Conservation (phyloP, 108 stramenopile genomes). For the Nitzschia sp. region DNA sequence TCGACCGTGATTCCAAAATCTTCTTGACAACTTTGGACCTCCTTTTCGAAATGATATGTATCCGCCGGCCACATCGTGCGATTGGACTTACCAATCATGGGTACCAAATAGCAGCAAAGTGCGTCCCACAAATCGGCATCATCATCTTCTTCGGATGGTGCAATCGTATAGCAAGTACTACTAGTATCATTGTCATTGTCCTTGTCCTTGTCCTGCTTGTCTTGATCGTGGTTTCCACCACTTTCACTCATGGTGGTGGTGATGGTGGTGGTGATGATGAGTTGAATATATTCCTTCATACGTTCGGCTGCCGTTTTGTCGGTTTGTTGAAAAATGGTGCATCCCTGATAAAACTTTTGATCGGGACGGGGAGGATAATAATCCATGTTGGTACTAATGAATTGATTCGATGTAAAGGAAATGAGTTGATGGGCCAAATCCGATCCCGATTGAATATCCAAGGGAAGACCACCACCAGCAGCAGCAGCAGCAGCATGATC, state of each 20-base stretch:
- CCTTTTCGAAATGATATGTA: conserved; percentile 35
- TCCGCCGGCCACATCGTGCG: conserved; percentile 21
- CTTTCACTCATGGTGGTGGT: no score
- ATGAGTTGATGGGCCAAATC: conserved; percentile 46
- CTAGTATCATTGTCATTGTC: neutral
- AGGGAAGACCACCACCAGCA: conserved; percentile 35
- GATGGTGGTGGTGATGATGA: conserved; percentile 10
- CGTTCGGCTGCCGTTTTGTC: conserved; percentile 21
- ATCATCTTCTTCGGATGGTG: neutral
- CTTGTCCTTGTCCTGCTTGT: conserved; percentile 40
- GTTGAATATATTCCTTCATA: conserved; percentile 14
- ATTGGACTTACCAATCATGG: neutral
- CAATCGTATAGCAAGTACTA: neutral
- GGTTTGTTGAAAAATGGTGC: conserved; percentile 52
- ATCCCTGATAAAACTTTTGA: conserved; percentile 43
- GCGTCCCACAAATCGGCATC: neutral
- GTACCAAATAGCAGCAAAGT: neutral
- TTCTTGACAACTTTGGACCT: conserved; percentile 46
- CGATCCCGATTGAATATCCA: conserved; percentile 40
- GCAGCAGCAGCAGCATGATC: no score
- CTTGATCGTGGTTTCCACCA: conserved; percentile 63
- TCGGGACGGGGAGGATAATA: conserved; percentile 63
- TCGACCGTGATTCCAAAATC: conserved; percentile 58
- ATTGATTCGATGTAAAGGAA: conserved; percentile 51
- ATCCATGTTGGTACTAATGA: conserved; percentile 74